Base-by-base conservation (phyloP, 225 moss, liverwort and hornwort species). In the Bryoerythrophyllum caledonicum region DNA sequence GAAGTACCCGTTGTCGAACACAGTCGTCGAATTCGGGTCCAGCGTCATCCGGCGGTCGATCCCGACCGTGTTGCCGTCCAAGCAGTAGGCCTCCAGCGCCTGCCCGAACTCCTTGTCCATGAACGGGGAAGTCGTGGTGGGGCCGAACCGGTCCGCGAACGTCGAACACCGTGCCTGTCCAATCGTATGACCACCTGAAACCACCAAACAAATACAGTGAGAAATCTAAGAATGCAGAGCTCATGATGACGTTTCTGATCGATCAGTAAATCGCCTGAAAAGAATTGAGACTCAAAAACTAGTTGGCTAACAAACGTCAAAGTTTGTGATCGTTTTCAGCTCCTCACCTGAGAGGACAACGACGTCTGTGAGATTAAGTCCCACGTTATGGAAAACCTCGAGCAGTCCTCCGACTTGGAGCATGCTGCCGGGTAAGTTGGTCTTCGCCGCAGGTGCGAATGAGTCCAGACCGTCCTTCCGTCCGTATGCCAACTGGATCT, bases 1-100 rank as follows among this genome's bases (percentile, higher is more conserved):
- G 68, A 56, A 82, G 77, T 82, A 82, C 23, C 73, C 76, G 28
- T 77, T 82, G 68, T 82, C 81, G 55, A 82, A 82, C 2, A 20
- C 43, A 3, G 81, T 77, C 34, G 81, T 67, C 10, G 62, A 34
- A 43, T 17, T 25, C 0, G 71, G 52, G 40, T 82, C 81, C 0
- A 80, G 75, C 48, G 65, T 12, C 52, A 77, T 68, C 19, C 10
- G 10, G 0, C 56, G 49, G n/a, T 82, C 77, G 24, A 76, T 20
- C 0, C 63, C 74, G 4, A 5, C 26, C 3, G 59, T 4, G 13
- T 15, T 30, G 0, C 80, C 80, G 0, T 23, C 38, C 13, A 48
- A 1, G 4, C 80, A 80, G 57, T 80, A 80, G 3, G 32, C 11
- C 16, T 63, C 17, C 0, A 80, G 34, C 2, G 24, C 63, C n/a